Evolutionary conservation across 2,329 filamentous ascomycete genomes (phyloP).

Genomic region (Neofusicoccum umdonicola): DNA sequence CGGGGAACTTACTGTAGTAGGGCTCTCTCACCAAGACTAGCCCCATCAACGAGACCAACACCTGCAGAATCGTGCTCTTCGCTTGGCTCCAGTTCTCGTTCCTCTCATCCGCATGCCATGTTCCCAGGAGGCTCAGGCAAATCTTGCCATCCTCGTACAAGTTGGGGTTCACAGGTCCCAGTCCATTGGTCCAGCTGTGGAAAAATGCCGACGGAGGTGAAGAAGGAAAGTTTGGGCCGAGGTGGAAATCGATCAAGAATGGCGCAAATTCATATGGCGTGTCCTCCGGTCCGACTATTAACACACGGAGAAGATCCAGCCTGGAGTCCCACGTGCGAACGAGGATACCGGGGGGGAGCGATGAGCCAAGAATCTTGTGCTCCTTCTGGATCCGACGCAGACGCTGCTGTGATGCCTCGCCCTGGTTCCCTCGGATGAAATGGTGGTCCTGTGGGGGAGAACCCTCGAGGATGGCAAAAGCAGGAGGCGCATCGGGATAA

Average conservation of each 20-base stretch:
- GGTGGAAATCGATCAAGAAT: constrained; percentile 59
- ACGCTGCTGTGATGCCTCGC: constrained; percentile 36
- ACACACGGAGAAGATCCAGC: constrained; percentile 57
- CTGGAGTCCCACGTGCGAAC: constrained; percentile 60
- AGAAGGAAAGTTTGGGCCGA: constrained; percentile 51
- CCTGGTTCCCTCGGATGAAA: constrained; percentile 30
- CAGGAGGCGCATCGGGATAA: constrained; percentile 20
- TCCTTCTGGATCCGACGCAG: constrained; percentile 57
- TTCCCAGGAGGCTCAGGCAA: constrained; percentile 58
- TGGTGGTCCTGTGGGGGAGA: constrained; percentile 34
- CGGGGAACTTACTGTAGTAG: constrained; percentile 52
- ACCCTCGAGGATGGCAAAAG: constrained; percentile 38
- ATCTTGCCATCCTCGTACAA: constrained; percentile 63
- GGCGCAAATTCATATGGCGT: constrained; percentile 62
- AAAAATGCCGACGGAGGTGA: constrained; percentile 56
- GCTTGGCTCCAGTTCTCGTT: constrained; percentile 54
- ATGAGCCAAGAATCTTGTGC: constrained; percentile 55
- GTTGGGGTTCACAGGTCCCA: constrained; percentile 60
- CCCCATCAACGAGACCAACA: constrained; percentile 57
- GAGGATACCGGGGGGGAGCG: constrained; percentile 56
- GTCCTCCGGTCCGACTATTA: constrained; percentile 58
- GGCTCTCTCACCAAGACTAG: constrained; percentile 59
- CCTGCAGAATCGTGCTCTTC: constrained; percentile 56
- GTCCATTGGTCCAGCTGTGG: constrained; percentile 56
- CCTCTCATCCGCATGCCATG: constrained; percentile 55